Base-by-base conservation (phyloP, 345 rosid species). In the Heritiera fomes region DNA sequence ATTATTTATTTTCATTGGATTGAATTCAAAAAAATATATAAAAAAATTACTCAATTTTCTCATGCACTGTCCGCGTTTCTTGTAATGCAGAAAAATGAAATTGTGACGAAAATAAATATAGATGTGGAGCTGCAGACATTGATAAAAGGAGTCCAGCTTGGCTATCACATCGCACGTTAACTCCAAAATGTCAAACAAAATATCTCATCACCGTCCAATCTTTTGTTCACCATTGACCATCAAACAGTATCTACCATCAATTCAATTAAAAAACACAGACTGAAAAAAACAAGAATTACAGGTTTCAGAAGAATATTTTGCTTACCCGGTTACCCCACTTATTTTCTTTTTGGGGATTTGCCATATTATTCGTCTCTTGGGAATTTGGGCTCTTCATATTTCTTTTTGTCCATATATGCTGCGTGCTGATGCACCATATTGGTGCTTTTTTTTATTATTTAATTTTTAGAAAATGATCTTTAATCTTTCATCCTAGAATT, bases 201-300 rank as follows among this genome's bases (percentile, higher is more conserved):
- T 41, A 66, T 66, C 71, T 18, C 6, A 66, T 66, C 71, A 66
- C 49, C 71, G 71, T 66, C 41, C 71, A 9, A 41, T 66, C 68
- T 3, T 14, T 10, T 63, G 8, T 70, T 77, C 83, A 75, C 1
- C 64, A 80, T 85, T 85, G 85, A 87, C 87, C 78, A 52, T 20
- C 34, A 13, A 14, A 81, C 85, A 83, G 86, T 80, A 0, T 0
- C 77, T 28, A 20, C 32, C 73, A 15, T 59, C 53, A 17, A 34
- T 34, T 14, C 4, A 43, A 71, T 34, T 52, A 20, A 53, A 20
- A 9, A 18, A 28, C 0, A 34, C 28, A 34, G 3, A 34, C 38
- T 34, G 38, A 34, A 34, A 34, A 34, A 34, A 34, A 1, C 3
- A 34, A 34, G 43, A 40, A 28, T 61, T 18, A 18, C 47, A 11